A percentile compares a stretch with the other conserved stretches of the same genome.
phyloP scores from a whole-genome alignment of 2,329 filamentous ascomycete species.

The Fusarium coffeatum region DNA sequence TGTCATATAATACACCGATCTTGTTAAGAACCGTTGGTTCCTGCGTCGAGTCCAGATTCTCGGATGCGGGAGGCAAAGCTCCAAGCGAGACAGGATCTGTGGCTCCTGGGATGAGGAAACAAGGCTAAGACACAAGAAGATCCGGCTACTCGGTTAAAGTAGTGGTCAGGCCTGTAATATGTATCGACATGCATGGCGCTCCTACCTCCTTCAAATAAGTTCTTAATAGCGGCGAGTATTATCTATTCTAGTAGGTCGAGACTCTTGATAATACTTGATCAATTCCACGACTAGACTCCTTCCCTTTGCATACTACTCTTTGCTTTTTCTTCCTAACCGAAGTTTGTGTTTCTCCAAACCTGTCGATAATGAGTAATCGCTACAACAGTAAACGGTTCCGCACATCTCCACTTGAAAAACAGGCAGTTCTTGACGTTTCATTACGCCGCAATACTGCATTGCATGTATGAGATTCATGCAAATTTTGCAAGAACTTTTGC shows the following conservation, averaged over 20 bases:
- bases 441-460: constrained; percentile 14
- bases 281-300: too few species aligned
- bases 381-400: background rate
- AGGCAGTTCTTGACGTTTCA: background rate
- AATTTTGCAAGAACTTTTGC: background rate
- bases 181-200: background rate
- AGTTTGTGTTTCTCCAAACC: background rate
- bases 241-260: background rate
- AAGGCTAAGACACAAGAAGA: background rate
- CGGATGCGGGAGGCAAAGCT: background rate
- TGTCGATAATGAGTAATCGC: background rate
- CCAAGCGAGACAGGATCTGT: background rate
- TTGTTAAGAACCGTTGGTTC: background rate
- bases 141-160: background rate
- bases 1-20: background rate
- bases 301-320: background rate
- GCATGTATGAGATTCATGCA: background rate
- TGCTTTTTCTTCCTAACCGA: background rate
- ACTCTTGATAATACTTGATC: too few species aligned
- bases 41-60: background rate
- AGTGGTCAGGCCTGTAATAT: background rate
- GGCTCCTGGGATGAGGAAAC: background rate
- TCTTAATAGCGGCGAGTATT: background rate
- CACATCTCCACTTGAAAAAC: background rate
- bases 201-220: background rate